Percentiles rank a stretch among this genome's conserved stretches.
Conservation (phyloP, 2,329 filamentous ascomycete species). For the Neospermospora avenae region DNA sequence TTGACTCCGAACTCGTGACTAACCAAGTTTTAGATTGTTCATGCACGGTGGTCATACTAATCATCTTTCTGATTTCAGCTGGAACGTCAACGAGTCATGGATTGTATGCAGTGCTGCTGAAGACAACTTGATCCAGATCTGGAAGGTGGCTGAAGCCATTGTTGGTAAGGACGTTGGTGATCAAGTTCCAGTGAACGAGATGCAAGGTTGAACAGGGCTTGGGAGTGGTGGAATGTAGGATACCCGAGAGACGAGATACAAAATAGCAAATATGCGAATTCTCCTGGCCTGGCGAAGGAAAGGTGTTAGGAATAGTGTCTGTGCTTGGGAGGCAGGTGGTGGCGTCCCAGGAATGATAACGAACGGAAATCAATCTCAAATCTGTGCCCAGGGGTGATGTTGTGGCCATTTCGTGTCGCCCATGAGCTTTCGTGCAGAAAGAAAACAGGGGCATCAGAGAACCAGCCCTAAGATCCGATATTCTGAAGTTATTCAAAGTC, state of each 20-base stretch:
- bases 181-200: slow-evolving; percentile 72
- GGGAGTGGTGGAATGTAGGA: neutral
- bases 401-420: neutral
- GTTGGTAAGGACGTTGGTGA: slow-evolving; percentile 68
- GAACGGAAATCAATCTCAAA: neutral
- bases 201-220: slow-evolving; percentile 52
- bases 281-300: neutral
- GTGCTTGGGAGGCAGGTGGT: neutral
- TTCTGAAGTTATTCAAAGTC: too few species aligned
- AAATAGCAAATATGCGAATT: too few species aligned
- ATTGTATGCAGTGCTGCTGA: slow-evolving; percentile 93
- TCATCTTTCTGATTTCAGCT: slow-evolving; percentile 93
- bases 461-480: too few species aligned
- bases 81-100: slow-evolving; percentile 97
- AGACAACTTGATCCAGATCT: slow-evolving; percentile 94
- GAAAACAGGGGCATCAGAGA: too few species aligned
- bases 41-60: slow-evolving; percentile 99
- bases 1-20: neutral
- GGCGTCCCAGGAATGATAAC: slow-evolving; percentile 9
- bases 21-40: slow-evolving; percentile 63
- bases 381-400: neutral
- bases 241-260: slow-evolving; percentile 8
- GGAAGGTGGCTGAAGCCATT: slow-evolving; percentile 81
- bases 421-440: neutral
- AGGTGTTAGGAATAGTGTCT: too few species aligned